Percentiles rank a stretch among this genome's conserved stretches.
These are phyloP conservation scores for Boletus barrowsii DNA, from an alignment of 768 basidiomycete genomes.

Conservation along the genomic window DNA sequence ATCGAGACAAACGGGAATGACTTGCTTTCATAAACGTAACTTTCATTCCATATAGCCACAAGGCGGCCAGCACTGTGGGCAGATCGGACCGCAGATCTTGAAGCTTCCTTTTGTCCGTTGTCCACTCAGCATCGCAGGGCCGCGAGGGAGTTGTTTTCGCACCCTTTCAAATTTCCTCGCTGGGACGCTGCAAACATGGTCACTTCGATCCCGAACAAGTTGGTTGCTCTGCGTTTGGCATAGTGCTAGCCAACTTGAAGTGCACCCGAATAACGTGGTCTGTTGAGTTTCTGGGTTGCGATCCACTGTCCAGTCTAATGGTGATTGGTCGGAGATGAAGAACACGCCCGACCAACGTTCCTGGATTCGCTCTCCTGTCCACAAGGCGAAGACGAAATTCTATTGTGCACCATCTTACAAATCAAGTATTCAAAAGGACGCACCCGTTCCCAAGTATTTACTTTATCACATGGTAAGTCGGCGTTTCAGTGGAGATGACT, in stretches of 20 bases:
- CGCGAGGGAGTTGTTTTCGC: too few relatives aligned
- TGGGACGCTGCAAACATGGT: not conserved
- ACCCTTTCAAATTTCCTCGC: not conserved
- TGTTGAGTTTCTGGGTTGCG: not conserved
- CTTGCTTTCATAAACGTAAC: too few relatives aligned
- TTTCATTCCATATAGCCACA: too few relatives aligned
- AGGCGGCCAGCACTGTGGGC: too few relatives aligned
- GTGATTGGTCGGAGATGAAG: conserved; percentile 12
- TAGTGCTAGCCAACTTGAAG: not conserved
- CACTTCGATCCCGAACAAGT: not conserved
- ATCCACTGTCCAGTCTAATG: not conserved
- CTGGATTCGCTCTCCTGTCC: not conserved
- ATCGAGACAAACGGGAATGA: too few relatives aligned
- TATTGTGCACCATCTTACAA: conserved; percentile 20
- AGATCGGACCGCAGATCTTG: too few relatives aligned
- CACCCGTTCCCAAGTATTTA: conserved; percentile 4
- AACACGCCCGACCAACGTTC: not conserved
- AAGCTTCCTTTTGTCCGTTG: too few relatives aligned
- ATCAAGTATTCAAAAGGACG: not conserved
- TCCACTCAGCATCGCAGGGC: too few relatives aligned
- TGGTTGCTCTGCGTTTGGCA: not conserved
- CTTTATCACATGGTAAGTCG: conserved; percentile 6
- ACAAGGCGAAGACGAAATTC: conserved; percentile 4
- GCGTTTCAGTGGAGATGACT: not conserved
- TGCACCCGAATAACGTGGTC: not conserved